Evolutionary conservation across 805 yeast genomes (phyloP).

Genomic region (Pichia membranifaciens): DNA sequence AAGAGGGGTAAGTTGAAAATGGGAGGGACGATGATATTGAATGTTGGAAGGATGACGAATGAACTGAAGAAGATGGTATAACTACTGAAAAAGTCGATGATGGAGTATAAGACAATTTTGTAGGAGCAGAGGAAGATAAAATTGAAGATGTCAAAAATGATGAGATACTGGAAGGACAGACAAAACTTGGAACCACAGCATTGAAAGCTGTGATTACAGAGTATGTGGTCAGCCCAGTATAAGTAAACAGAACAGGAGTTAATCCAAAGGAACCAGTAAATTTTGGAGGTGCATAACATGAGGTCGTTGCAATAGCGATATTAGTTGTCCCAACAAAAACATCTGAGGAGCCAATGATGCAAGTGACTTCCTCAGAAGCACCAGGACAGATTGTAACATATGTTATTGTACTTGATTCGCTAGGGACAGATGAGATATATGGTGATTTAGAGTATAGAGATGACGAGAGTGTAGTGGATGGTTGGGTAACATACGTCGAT

Average conservation of each 20-base stretch:
- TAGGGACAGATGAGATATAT: neutral
- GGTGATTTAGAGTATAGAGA: neutral
- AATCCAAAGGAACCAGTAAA: slow-evolving; percentile 12
- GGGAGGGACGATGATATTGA: no score
- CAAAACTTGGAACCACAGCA: neutral
- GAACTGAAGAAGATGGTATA: neutral
- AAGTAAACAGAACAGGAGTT: slow-evolving; percentile 1
- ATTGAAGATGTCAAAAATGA: neutral
- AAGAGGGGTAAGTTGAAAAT: no score
- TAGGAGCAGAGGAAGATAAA: slow-evolving; percentile 5
- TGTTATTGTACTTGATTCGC: neutral
- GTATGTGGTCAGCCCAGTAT: neutral
- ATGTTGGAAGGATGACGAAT: no score
- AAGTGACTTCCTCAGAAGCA: neutral
- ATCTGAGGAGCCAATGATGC: neutral
- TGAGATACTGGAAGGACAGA: slow-evolving; percentile 2
- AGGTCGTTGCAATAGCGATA: slow-evolving; percentile 7
- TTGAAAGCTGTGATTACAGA: neutral
- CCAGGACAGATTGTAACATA: slow-evolving; percentile 4
- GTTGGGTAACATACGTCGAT: neutral
- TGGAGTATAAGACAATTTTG: slow-evolving; percentile 1
- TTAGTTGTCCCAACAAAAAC: neutral
- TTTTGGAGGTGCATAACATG: slow-evolving; percentile 6
- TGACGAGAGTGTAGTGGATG: neutral
- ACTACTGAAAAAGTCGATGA: neutral